phyloP scores from a whole-genome alignment of 2,329 filamentous ascomycete genomes.

The Aspergillus persii region DNA sequence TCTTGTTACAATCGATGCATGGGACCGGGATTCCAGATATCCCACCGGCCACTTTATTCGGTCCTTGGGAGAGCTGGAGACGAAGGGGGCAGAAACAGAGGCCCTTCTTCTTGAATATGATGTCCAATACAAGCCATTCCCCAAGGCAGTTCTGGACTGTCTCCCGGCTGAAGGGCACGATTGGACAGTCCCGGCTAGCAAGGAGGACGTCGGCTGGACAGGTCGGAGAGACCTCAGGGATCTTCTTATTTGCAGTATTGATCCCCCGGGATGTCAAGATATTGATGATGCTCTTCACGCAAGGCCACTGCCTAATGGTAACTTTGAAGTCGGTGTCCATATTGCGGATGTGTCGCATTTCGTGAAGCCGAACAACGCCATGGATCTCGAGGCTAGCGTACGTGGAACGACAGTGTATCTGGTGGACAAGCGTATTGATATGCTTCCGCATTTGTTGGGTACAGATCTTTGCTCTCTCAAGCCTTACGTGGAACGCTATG shows the following conservation, averaged over 20 bases:
- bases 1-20: conserved; percentile 88
- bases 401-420: conserved; percentile 96
- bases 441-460: conserved; percentile 93
- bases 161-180: conserved; percentile 86
- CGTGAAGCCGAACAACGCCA: conserved; percentile 92
- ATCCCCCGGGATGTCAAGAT: conserved; percentile 93
- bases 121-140: conserved; percentile 95
- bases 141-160: conserved; percentile 92
- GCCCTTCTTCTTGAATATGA: conserved; percentile 92
- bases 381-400: conserved; percentile 93
- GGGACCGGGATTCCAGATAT: conserved; percentile 90
- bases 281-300: conserved; percentile 97
- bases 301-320: conserved; percentile 79
- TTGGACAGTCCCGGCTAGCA: conserved; percentile 83
- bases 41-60: conserved; percentile 92
- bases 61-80: conserved; percentile 88
- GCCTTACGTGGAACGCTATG: conserved; percentile 92
- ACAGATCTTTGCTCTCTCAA: conserved; percentile 96
- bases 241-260: conserved; percentile 93
- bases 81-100: conserved; percentile 96
- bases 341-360: conserved; percentile 99
- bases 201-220: conserved; percentile 81
- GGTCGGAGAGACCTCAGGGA: conserved; percentile 79
- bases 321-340: conserved; percentile 94
- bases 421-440: conserved; percentile 98